A percentile compares a stretch with the other conserved stretches of the same genome.
These are phyloP conservation scores for Blastobotrys niveus DNA, from an alignment of 1,139 yeast species.

Conservation along the genomic window DNA sequence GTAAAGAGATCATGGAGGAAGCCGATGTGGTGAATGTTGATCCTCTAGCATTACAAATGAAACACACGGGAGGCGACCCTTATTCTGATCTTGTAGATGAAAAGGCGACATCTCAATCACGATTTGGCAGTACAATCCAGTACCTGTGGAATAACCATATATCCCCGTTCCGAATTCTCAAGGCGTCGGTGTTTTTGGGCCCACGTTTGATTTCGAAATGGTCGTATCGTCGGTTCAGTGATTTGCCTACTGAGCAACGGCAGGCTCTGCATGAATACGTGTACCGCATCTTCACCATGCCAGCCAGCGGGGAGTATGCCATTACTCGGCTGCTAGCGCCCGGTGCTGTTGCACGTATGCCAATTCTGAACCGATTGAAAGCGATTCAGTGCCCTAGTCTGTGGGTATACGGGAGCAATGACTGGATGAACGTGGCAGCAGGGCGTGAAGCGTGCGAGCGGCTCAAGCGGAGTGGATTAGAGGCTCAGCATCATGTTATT, in stretches of 20 bases:
- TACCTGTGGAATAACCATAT: constrained; percentile 36
- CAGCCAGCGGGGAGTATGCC: constrained; percentile 59
- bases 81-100: constrained; percentile 12
- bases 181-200: constrained; percentile 34
- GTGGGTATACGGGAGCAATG: constrained; percentile 73
- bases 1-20: constrained; percentile 9
- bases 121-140: constrained; percentile 14
- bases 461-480: constrained; percentile 16
- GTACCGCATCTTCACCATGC: constrained; percentile 53
- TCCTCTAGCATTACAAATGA: background rate
- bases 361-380: constrained; percentile 57
- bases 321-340: constrained; percentile 60
- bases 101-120: constrained; percentile 13
- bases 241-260: constrained; percentile 26
- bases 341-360: constrained; percentile 66
- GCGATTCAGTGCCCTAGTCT: constrained; percentile 32
- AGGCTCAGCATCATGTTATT: constrained; percentile 42
- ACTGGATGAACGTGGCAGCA: constrained; percentile 79
- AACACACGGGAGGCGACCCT: background rate
- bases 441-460: constrained; percentile 50
- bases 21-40: constrained; percentile 13
- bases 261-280: constrained; percentile 47
- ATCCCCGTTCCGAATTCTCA: constrained; percentile 35
- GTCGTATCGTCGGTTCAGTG: constrained; percentile 35
- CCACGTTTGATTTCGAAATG: constrained; percentile 36